Conservation (phyloP, 129 eudicot species). For the Apium graveolens region DNA sequence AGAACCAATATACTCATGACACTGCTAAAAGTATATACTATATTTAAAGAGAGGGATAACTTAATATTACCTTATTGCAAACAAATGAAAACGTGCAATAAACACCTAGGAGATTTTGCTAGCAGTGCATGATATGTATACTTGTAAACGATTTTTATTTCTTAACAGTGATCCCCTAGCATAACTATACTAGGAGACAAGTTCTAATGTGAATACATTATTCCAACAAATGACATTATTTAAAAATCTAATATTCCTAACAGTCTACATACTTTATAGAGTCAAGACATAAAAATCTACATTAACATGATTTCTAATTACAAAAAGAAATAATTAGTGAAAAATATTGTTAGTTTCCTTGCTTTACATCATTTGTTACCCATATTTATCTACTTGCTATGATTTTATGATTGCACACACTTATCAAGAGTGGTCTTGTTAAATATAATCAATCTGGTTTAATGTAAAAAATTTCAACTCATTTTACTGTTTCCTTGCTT, state of each 20-base stretch:
- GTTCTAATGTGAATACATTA: neutral
- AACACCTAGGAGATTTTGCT: neutral
- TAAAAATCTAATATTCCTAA: neutral
- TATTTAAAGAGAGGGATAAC: neutral
- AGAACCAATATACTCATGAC: neutral
- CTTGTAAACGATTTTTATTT: neutral
- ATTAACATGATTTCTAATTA: neutral
- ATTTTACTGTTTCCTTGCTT: neutral
- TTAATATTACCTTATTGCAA: neutral
- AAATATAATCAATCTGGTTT: neutral
- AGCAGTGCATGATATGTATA: neutral
- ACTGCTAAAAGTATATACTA: neutral
- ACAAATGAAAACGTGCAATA: neutral
- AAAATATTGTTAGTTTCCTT: neutral
- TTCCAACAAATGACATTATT: neutral
- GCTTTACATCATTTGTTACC: neutral
- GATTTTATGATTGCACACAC: neutral
- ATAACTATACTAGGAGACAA: neutral
- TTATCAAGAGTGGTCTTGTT: neutral
- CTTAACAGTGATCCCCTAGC: neutral
- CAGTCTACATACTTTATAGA: neutral
- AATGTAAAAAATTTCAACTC: neutral
- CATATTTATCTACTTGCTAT: neutral
- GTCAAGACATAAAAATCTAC: neutral
- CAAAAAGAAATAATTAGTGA: neutral